Base-by-base conservation (phyloP, 192 early-diverging fungal species). In the Coemansia sp. region DNA sequence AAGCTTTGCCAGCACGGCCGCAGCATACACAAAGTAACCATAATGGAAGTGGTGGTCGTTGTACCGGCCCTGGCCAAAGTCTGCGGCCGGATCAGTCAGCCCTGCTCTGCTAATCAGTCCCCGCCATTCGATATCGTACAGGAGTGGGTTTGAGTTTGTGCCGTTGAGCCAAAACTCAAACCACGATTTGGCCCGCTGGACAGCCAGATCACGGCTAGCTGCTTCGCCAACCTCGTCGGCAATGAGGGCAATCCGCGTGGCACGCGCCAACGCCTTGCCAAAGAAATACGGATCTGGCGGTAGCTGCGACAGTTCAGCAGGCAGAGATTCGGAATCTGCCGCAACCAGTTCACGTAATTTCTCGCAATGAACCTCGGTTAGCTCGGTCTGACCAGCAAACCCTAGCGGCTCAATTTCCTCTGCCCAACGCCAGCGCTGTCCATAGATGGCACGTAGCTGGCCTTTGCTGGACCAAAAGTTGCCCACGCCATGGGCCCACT, bases 1-100 rank as follows among this genome's bases (percentile, higher is more conserved):
- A n/a, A 70, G 64, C 48, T 60, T 62, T 33, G 54, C 63, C 8
- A 80, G 34, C 1, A 44, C 67, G 0, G 75, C 67, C 1, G 75
- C 58, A 0, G 74, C 73, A 13, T 80, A 80, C 14, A 70, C 41
- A 48, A 79, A 76, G 38, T 79, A 79, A 13, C 78, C 78, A 25
- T 79, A 79, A 55, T 79, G 78, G 59, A 76, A 79, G 35, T 79
- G 78, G 50, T 79, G 78, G 58, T 79, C 78, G 44, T 79, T 79
- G 43, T 79, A 79, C 4, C 47, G 52, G 17, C 69, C 78, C 38
- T 77, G 76, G 26, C 78, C 78, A 46, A 75, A 80, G 25, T 77
- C 78, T 1, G 61, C 75, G 0, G 25, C 34, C 0, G 61, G 29
- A 17, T 77, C 71, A 13, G 19, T 16, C 30, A 74, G 54, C 1